Percentiles rank a stretch among this genome's conserved stretches.
phyloP scores from a whole-genome alignment of 2,329 filamentous ascomycete genomes.

The Fusarium sambucinum region DNA sequence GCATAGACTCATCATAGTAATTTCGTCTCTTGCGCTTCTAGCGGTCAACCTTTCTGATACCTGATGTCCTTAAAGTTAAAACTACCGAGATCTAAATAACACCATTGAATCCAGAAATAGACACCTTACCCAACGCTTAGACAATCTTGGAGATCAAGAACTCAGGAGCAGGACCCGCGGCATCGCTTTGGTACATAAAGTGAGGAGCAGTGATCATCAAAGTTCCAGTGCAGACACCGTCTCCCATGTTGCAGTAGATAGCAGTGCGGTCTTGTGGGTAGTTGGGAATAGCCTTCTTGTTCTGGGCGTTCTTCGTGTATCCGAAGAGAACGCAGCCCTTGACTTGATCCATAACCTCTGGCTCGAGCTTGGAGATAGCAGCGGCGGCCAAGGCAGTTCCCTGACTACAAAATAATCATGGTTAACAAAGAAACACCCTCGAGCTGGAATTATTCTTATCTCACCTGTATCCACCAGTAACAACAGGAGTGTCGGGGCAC shows the following conservation, averaged over 20 bases:
- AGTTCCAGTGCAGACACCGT: neutral
- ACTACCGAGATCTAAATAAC: neutral
- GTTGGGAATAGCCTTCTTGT: neutral
- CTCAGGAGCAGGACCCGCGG: neutral
- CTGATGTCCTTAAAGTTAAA: rapidly evolving
- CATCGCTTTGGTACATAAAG: neutral
- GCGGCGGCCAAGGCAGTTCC: constrained; percentile 7
- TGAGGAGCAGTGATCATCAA: constrained; percentile 5
- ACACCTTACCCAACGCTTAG: neutral
- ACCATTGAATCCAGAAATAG: neutral
- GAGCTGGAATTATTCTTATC: rapidly evolving
- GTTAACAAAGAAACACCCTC: rapidly evolving
- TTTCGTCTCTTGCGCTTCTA: no score
- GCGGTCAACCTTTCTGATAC: no score
- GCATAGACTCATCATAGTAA: no score
- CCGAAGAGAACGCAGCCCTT: constrained; percentile 4
- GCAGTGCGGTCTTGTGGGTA: neutral
- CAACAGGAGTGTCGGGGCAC: constrained; percentile 4
- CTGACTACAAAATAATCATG: neutral
- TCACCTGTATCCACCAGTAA: constrained; percentile 16
- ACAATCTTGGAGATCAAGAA: constrained; percentile 3
- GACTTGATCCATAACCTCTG: constrained; percentile 4
- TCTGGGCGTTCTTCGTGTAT: constrained; percentile 17
- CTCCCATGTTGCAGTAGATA: constrained; percentile 1
- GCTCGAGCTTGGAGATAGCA: neutral